Base-by-base conservation (phyloP, 192 early-diverging fungal species). In the Entomortierella parvispora region DNA sequence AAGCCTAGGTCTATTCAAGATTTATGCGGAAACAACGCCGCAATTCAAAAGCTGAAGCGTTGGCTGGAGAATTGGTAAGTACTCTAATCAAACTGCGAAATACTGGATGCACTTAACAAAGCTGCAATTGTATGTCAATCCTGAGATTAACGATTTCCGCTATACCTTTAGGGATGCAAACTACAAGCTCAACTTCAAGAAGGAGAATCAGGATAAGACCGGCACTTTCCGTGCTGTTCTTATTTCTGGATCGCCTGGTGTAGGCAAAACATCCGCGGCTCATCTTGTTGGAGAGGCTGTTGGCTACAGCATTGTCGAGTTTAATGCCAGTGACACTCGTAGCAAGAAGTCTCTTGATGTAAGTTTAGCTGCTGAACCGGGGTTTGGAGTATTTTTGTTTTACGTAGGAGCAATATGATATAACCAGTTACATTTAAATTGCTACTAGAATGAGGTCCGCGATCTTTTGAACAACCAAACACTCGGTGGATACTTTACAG, bases 191-290 rank as follows among this genome's bases (percentile, higher is more conserved):
- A 71, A 83, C 15, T 91, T 90, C 67, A 86, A 86, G 47, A 72
- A 71, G 55, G 68, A 82, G n/a, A 80, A 52, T 20, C 84, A 86
- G 29, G 89, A 91, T 25, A 86, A 88, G 20, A 67, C 81, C 5
- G 72, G 81, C 18, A 50, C 61, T 9, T 87, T 77, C 51, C 77
- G 89, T 4, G 93, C 96, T 0, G 86, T 94, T 8, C 68, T 99
- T 17, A 84, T 99, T 3, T 95, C 95, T 34, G 98, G 98, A 3
- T 93, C 96, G 3, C 98, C 98, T 6, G 98, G 98, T 1, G 94
- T 99, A 42, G 98, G 98, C 45, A 99, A 99, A 79, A 99, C 97
- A 7, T 98, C 98, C 0, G 85, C 95, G 0, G 98, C 96, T 2
- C 94, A 96, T 78, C 68, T 99, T n/a, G 91, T 93, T 9, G 93